phyloP scores from a whole-genome alignment of 2,329 filamentous ascomycete species.

The Colletotrichum cordylinicola region DNA sequence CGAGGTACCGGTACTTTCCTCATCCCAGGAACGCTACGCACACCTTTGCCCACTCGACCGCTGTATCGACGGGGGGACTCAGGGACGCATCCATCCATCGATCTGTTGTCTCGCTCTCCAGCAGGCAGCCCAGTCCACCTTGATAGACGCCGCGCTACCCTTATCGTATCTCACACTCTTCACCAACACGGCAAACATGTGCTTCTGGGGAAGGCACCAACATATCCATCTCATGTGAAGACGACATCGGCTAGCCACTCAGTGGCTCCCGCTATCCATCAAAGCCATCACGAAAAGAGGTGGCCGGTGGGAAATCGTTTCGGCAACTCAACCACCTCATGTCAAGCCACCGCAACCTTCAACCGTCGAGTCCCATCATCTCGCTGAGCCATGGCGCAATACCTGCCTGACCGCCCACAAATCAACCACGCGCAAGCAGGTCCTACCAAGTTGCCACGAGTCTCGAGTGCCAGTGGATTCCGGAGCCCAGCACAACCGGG shows the following conservation, averaged over 20 bases:
- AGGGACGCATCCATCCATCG: background rate
- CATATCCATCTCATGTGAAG: slow-evolving; percentile 7
- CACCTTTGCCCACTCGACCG: background rate
- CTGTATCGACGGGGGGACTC: background rate
- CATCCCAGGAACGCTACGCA: background rate
- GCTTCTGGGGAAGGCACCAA: background rate
- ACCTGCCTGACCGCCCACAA: background rate
- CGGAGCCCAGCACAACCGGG: background rate
- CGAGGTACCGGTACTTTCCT: background rate
- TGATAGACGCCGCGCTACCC: background rate
- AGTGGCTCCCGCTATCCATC: background rate
- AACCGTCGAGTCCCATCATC: slow-evolving; percentile 8
- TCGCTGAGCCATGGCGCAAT: slow-evolving; percentile 18
- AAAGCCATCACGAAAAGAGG: background rate
- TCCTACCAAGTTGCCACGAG: background rate
- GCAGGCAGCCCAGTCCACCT: background rate
- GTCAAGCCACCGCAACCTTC: background rate
- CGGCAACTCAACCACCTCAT: background rate
- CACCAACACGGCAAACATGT: slow-evolving; percentile 4
- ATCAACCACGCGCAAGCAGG: background rate
- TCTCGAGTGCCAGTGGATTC: background rate
- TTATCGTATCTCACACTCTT: background rate
- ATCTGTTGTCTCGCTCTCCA: background rate
- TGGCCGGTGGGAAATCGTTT: background rate
- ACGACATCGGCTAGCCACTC: background rate